phyloP scores from a whole-genome alignment of 2,329 filamentous ascomycete genomes.

The Ophiosphaerella korrae region DNA sequence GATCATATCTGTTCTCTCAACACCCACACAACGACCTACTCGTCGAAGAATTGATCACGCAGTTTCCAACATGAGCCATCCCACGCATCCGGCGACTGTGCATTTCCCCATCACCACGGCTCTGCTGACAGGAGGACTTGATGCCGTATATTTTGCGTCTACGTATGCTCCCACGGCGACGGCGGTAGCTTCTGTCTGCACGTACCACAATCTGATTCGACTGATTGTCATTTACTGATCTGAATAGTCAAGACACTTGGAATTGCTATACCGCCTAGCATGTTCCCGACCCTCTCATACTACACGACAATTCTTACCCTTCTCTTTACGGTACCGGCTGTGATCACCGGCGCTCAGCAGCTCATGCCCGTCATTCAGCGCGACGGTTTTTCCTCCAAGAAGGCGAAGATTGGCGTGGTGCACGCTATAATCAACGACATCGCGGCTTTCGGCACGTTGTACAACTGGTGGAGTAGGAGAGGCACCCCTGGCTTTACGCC shows the following conservation, averaged over 20 bases:
- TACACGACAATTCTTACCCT: constrained; percentile 51
- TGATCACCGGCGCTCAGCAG: constrained; percentile 42
- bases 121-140: constrained; percentile 49
- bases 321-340: constrained; percentile 38
- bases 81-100: constrained; percentile 53
- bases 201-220: background rate
- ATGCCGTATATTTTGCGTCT: constrained; percentile 45
- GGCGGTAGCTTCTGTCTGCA: constrained; percentile 36
- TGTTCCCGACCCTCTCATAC: constrained; percentile 50
- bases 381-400: constrained; percentile 50
- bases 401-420: constrained; percentile 49
- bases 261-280: constrained; percentile 29
- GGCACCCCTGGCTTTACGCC: constrained; percentile 42
- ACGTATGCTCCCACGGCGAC: constrained; percentile 41
- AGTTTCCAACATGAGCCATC: constrained; percentile 41
- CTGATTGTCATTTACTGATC: background rate
- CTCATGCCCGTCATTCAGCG: constrained; percentile 50
- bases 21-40: background rate
- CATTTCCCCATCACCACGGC: constrained; percentile 57
- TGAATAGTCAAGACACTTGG: constrained; percentile 33
- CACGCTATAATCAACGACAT: constrained; percentile 53
- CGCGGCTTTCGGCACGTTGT: constrained; percentile 45
- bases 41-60: constrained; percentile 4
- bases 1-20: background rate
- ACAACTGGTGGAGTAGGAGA: constrained; percentile 52